phyloP scores from a whole-genome alignment of 805 yeast genomes.

The Candida caryicola region DNA sequence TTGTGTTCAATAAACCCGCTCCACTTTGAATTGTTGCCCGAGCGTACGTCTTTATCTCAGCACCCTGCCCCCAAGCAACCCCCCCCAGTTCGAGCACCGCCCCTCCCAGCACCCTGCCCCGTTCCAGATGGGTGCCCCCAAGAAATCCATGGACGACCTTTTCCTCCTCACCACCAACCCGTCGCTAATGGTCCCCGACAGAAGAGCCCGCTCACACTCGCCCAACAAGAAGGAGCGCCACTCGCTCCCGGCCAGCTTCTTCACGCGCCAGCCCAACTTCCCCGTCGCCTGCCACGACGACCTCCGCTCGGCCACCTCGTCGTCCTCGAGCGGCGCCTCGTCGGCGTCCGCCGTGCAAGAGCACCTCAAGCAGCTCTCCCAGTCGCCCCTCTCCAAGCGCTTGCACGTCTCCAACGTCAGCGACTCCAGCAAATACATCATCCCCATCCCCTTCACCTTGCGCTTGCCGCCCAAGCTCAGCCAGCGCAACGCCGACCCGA shows the following conservation, averaged over 20 bases:
- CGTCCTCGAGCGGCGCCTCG: constrained; percentile 16
- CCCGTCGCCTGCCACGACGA: constrained; percentile 22
- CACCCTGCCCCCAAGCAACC: too few relatives aligned
- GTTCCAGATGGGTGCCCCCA: neutral
- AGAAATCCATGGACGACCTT: constrained; percentile 10
- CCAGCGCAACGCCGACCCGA: constrained; percentile 17
- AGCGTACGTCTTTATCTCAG: too few relatives aligned
- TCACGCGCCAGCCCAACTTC: constrained; percentile 18
- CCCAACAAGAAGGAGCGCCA: constrained; percentile 31
- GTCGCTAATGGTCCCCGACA: constrained; percentile 6
- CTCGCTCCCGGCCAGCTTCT: constrained; percentile 18
- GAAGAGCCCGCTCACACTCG: constrained; percentile 34
- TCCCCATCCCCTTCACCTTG: constrained; percentile 43
- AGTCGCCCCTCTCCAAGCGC: constrained; percentile 34
- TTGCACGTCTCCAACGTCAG: constrained; percentile 29
- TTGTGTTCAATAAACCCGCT: too few relatives aligned
- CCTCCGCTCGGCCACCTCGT: constrained; percentile 23
- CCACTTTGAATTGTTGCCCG: too few relatives aligned
- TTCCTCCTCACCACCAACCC: constrained; percentile 7
- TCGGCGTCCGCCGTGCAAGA: constrained; percentile 20
- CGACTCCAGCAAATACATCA: constrained; percentile 27
- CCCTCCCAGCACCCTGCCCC: neutral
- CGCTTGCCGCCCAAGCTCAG: constrained; percentile 41
- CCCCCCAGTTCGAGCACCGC: too few relatives aligned
- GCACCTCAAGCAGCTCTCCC: constrained; percentile 27